Conservation (phyloP, 495 filamentous ascomycete genomes). For the Penicillium arizonense region DNA sequence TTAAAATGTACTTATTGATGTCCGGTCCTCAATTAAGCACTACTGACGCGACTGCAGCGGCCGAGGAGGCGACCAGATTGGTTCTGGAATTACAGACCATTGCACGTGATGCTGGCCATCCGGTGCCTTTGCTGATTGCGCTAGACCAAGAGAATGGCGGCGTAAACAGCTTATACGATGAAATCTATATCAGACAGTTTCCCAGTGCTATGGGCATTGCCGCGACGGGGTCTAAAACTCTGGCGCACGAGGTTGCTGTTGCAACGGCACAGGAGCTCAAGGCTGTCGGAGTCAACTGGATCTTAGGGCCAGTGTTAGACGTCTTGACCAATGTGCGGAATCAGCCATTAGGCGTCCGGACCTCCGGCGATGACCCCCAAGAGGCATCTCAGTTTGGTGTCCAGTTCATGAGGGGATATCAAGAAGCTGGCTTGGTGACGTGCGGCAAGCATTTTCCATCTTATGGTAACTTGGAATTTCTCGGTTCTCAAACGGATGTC, state of each 20-base stretch:
- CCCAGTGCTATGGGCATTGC: constrained; percentile 89
- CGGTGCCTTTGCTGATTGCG: constrained; percentile 78
- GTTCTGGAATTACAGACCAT: constrained; percentile 85
- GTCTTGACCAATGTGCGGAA: constrained; percentile 85
- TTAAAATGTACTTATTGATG: constrained; percentile 65
- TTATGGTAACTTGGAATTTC: constrained; percentile 88
- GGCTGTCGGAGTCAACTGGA: constrained; percentile 86
- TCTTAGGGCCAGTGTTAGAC: constrained; percentile 86
- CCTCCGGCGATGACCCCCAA: constrained; percentile 82
- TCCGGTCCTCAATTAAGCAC: background rate
- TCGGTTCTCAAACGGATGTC: constrained; percentile 81
- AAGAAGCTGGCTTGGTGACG: constrained; percentile 77
- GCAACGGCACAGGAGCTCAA: constrained; percentile 84
- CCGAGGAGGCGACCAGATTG: constrained; percentile 76
- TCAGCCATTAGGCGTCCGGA: constrained; percentile 81
- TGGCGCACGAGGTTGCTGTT: constrained; percentile 79
- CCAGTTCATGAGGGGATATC: constrained; percentile 84
- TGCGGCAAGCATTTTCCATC: constrained; percentile 94
- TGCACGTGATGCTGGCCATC: constrained; percentile 81
- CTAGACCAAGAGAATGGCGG: constrained; percentile 94
- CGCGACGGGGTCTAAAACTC: constrained; percentile 72
- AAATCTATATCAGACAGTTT: constrained; percentile 87
- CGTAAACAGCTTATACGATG: constrained; percentile 90
- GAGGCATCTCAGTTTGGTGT: constrained; percentile 86
- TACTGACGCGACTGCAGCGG: constrained; percentile 53